Conservation (phyloP, 345 rosid species). For the Citrus inodora region DNA sequence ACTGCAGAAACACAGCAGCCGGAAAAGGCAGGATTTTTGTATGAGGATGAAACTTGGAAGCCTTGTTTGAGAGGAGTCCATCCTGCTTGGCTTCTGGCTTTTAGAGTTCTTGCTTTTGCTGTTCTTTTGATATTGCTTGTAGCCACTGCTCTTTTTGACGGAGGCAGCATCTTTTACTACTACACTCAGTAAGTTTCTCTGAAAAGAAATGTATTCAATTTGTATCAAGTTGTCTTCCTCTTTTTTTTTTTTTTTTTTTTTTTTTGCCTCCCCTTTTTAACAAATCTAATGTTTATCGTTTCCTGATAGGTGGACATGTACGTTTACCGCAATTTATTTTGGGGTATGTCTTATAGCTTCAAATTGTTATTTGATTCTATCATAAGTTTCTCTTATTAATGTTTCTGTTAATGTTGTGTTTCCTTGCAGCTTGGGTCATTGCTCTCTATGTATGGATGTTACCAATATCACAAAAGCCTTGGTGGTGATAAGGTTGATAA, state of each 20-base stretch:
- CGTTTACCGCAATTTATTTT: slow-evolving; percentile 68
- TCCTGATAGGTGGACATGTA: slow-evolving; percentile 83
- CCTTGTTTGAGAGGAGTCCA: slow-evolving; percentile 80
- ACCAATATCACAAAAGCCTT: slow-evolving; percentile 52
- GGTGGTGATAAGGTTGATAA: slow-evolving; percentile 63
- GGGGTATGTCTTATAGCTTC: slow-evolving; percentile 49
- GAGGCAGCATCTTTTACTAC: slow-evolving; percentile 80
- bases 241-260: not conserved
- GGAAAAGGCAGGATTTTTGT: slow-evolving; percentile 46
- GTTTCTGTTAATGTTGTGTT: not conserved
- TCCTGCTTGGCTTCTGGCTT: slow-evolving; percentile 91
- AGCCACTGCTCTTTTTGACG: slow-evolving; percentile 49
- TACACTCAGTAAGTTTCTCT: slow-evolving; percentile 78
- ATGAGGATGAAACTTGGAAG: slow-evolving; percentile 80
- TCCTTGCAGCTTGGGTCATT: slow-evolving; percentile 63
- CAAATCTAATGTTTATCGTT: slow-evolving; percentile 16
- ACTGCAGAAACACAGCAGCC: slow-evolving; percentile 30
- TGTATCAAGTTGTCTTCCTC: not conserved
- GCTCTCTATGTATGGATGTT: slow-evolving; percentile 77
- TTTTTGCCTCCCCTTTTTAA: not conserved
- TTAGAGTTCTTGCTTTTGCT: slow-evolving; percentile 60
- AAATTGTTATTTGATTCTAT: too few relatives aligned
- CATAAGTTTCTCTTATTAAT: not conserved
- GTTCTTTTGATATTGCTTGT: slow-evolving; percentile 55
- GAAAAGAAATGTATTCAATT: not conserved